Evolutionary conservation across 2,329 filamentous ascomycete species (phyloP), one percentile per base, ranked within the genome.

Genomic region (Aspergillus luchuensis): DNA sequence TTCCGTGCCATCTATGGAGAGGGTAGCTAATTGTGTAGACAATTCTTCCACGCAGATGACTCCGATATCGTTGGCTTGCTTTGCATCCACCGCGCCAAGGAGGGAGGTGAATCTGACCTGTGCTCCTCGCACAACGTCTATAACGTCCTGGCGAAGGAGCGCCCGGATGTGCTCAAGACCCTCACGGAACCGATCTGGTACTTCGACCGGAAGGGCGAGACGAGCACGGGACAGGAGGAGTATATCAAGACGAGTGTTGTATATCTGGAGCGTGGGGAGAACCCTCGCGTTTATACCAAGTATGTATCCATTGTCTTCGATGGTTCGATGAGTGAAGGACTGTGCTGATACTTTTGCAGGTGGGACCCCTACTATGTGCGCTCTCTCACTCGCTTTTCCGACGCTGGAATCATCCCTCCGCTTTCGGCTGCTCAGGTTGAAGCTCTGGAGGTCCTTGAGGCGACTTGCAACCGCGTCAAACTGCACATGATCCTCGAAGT

Each of bases 281-380:
- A 87, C 67, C 84, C 84, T 36, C 81, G 90, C 13, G 85, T 94
- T 10, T 93, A 91, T 78, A 88, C 86, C 75, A 96, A 96, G 82
- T 81, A 71, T 56, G 79, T 70, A 8, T 21, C 4, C 8, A 10
- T 45, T 43, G 28, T 3, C 28, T 30, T 30, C 8, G 10, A 30
- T 2, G 19, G 23, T 45, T 23, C 2, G 13, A 2, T 21, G 41
- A 2, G 8, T 45, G 2, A 19, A 36, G 33, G 5, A 13, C 33
- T 45, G 8, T 21, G 41, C 8, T 45, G 39, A 43, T 10, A 8
- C 19, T 45, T 21, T 23, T 3, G 17, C 19, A 45, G 79, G 70
- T 96, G 89, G 87, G 92, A 96, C 72, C 92, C 92, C 1, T 96
- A 96, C 83, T 96, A 90, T 74, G 87, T 96, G 61, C 87, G 87